A percentile compares a stretch with the other conserved stretches of the same genome.
These are phyloP conservation scores for Mentha longifolia DNA, from an alignment of 257 asterid genomes.

Conservation along the genomic window DNA sequence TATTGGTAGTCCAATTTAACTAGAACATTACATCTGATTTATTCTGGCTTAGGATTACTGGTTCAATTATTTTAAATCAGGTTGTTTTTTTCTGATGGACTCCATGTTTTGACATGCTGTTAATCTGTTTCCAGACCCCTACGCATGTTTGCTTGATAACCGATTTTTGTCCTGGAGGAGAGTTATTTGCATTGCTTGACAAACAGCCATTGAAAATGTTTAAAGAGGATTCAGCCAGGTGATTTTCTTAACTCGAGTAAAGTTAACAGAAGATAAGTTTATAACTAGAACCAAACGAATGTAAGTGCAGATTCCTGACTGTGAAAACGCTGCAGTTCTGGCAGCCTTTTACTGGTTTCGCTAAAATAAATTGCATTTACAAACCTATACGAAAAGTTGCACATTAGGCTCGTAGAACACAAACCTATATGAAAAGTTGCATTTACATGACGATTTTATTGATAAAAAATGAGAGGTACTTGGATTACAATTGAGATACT, in stretches of 20 bases:
- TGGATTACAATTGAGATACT: too few relatives aligned
- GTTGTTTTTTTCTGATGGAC: conserved; percentile 10
- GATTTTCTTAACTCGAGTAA: conserved; percentile 25
- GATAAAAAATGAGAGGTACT: too few relatives aligned
- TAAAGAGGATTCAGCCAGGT: conserved; percentile 98
- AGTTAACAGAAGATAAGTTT: not conserved
- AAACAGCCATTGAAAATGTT: conserved; percentile 92
- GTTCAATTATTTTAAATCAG: conserved; percentile 10
- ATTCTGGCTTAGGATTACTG: conserved; percentile 12
- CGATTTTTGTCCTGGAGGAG: conserved; percentile 97
- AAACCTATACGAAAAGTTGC: too few relatives aligned
- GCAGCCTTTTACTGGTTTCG: too few relatives aligned
- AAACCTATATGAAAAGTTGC: too few relatives aligned
- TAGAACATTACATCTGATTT: not conserved
- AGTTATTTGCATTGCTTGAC: conserved; percentile 90
- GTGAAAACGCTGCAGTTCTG: too few relatives aligned
- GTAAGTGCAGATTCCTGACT: too few relatives aligned
- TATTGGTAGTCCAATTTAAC: not conserved
- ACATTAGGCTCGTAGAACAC: too few relatives aligned
- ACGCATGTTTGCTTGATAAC: conserved; percentile 98
- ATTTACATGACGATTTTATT: too few relatives aligned
- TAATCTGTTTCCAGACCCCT: conserved; percentile 69
- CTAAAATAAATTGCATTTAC: too few relatives aligned
- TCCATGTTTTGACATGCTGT: conserved; percentile 36
- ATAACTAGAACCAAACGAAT: too few relatives aligned